A percentile compares a stretch with the other conserved stretches of the same genome.
Evolutionary conservation across 306 rosid species (phyloP).

Genomic region (Glycine soja): DNA sequence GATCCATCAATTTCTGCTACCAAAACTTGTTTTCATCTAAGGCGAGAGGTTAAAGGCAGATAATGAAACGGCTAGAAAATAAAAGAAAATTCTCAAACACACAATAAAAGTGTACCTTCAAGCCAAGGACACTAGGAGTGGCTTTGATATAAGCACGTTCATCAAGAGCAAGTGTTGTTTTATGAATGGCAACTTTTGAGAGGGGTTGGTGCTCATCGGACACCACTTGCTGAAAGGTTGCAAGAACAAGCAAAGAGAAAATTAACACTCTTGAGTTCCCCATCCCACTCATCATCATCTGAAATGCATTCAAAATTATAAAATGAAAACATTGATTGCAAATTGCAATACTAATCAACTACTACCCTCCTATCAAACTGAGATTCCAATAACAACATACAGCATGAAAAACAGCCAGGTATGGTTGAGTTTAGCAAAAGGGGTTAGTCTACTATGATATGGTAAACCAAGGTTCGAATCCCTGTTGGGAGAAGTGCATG

Average conservation of each 20-base stretch:
- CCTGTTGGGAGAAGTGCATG: not conserved
- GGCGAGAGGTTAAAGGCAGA: conserved; percentile 8
- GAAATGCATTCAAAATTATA: conserved; percentile 28
- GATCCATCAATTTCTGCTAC: conserved; percentile 44
- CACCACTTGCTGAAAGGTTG: conserved; percentile 53
- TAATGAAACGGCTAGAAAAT: conserved; percentile 21
- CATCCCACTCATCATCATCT: conserved; percentile 50
- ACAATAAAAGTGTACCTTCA: conserved; percentile 50
- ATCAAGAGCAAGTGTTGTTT: conserved; percentile 61
- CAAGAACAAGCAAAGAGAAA: conserved; percentile 49
- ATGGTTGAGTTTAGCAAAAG: not conserved
- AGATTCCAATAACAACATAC: not conserved
- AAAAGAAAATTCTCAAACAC: conserved; percentile 1
- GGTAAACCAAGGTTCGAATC: not conserved
- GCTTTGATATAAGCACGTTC: conserved; percentile 66
- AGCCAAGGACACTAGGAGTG: conserved; percentile 70
- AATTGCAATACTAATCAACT: not conserved
- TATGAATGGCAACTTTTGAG: conserved; percentile 68
- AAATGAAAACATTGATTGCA: not conserved
- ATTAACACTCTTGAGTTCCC: conserved; percentile 39
- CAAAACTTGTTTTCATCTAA: conserved; percentile 14
- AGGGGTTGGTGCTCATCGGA: conserved; percentile 80
- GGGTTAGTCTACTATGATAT: not conserved
- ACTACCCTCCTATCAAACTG: not conserved
- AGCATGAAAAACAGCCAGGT: not conserved